Conservation (phyloP, 1,284 basidiomycete species). For the Veloboletus limbatus region DNA sequence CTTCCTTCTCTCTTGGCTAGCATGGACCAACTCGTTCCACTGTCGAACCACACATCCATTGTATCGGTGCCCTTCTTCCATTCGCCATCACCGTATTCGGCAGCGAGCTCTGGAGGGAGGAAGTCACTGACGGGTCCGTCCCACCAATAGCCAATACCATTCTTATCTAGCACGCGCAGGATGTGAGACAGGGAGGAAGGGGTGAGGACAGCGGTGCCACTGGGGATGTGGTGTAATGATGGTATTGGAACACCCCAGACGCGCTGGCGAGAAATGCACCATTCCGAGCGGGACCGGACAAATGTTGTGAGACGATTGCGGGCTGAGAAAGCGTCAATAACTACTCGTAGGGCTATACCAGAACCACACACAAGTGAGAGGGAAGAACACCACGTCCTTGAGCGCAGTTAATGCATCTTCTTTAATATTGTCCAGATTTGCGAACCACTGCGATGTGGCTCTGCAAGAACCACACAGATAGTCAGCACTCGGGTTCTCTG, state of each 20-base stretch:
- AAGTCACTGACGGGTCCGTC: constrained; percentile 83
- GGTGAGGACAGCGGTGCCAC: constrained; percentile 69
- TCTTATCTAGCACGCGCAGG: constrained; percentile 65
- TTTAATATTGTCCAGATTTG: constrained; percentile 86
- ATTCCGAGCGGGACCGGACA: constrained; percentile 87
- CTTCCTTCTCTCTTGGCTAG: constrained; percentile 41
- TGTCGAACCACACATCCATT: constrained; percentile 99
- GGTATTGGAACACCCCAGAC: constrained; percentile 99
- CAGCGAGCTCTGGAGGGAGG: constrained; percentile 57
- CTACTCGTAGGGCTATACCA: neutral
- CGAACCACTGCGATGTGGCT: constrained; percentile 99
- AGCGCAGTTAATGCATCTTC: constrained; percentile 72
- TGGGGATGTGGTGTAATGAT: constrained; percentile 71
- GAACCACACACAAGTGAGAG: constrained; percentile 55
- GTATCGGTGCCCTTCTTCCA: constrained; percentile 88
- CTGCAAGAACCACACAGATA: constrained; percentile 39
- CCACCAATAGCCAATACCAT: constrained; percentile 92
- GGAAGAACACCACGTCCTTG: constrained; percentile 74
- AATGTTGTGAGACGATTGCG: constrained; percentile 85
- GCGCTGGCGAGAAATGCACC: constrained; percentile 98
- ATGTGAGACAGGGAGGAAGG: constrained; percentile 75
- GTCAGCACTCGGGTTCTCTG: constrained; percentile 10
- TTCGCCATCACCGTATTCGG: constrained; percentile 41
- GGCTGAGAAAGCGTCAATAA: constrained; percentile 44
- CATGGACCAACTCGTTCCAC: constrained; percentile 92